Conservation (phyloP, 306 rosid genomes). For the Senna siamea region DNA sequence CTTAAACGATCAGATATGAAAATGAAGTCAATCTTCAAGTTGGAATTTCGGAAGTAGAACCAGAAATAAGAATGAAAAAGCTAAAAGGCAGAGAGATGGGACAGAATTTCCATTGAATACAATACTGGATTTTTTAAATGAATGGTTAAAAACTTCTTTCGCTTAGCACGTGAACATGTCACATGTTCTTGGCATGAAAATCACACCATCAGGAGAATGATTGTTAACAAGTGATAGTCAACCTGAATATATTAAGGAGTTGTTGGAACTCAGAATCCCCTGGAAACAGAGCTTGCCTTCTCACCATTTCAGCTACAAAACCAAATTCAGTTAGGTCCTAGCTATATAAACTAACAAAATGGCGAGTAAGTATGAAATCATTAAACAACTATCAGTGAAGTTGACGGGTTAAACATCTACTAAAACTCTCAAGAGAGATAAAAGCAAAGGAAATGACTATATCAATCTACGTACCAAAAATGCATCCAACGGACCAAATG, state of each 20-base stretch:
- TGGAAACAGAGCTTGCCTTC: constrained; percentile 86
- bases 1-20: constrained; percentile 41
- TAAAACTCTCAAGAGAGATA: neutral
- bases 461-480: constrained; percentile 56
- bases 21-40: constrained; percentile 19
- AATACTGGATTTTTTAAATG: neutral
- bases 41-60: neutral
- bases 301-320: constrained; percentile 81
- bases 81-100: neutral
- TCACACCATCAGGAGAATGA: neutral
- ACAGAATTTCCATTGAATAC: neutral
- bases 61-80: neutral
- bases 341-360: neutral
- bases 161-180: neutral
- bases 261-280: constrained; percentile 98
- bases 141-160: neutral
- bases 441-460: neutral
- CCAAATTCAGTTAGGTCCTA: constrained; percentile 9
- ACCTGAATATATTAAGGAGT: constrained; percentile 90
- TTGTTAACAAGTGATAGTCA: neutral
- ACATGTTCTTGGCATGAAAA: constrained; percentile 14
- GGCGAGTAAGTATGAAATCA: neutral
- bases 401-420: neutral
- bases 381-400: neutral
- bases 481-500: constrained; percentile 98